Evolutionary conservation across 2,329 filamentous ascomycete species (phyloP).

Genomic region (Colletotrichum incanum): DNA sequence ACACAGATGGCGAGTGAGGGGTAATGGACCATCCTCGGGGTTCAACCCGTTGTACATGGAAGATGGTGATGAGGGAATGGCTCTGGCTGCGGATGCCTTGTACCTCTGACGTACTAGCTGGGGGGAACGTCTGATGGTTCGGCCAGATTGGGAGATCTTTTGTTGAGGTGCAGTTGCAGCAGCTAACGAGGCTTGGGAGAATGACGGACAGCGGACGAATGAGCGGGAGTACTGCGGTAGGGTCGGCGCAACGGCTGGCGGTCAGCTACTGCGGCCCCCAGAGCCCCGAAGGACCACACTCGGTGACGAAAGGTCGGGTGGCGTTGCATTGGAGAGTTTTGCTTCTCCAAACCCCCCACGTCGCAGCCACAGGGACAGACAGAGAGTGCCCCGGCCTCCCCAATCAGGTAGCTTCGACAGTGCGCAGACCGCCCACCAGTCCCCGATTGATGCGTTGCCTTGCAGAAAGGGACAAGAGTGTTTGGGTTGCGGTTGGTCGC

Average conservation of each 20-base stretch:
- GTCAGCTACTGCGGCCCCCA: neutral
- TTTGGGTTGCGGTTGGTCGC: constrained; percentile 23
- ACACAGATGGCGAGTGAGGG: constrained; percentile 15
- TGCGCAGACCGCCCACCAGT: neutral
- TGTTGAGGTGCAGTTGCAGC: neutral
- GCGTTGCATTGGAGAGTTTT: constrained; percentile 35
- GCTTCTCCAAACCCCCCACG: constrained; percentile 36
- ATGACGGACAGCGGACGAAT: constrained; percentile 6
- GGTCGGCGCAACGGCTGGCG: neutral
- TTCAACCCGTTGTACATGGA: neutral
- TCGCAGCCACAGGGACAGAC: constrained; percentile 22
- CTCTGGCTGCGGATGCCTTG: neutral
- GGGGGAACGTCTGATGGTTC: constrained; percentile 10
- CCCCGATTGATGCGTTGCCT: constrained; percentile 17
- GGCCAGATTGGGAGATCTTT: constrained; percentile 15
- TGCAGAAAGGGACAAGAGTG: constrained; percentile 20
- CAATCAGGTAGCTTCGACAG: constrained; percentile 9
- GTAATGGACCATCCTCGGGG: constrained; percentile 5
- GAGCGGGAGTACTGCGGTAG: neutral
- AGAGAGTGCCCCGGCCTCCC: constrained; percentile 26
- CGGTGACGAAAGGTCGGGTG: constrained; percentile 10
- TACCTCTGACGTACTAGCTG: too few relatives aligned
- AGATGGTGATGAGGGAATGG: neutral
- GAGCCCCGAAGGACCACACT: neutral
- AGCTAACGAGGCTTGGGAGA: neutral